A percentile compares a stretch with the other conserved stretches of the same genome.
Evolutionary conservation across 2,329 filamentous ascomycete genomes (phyloP).

Genomic region (Talaromyces sp.): DNA sequence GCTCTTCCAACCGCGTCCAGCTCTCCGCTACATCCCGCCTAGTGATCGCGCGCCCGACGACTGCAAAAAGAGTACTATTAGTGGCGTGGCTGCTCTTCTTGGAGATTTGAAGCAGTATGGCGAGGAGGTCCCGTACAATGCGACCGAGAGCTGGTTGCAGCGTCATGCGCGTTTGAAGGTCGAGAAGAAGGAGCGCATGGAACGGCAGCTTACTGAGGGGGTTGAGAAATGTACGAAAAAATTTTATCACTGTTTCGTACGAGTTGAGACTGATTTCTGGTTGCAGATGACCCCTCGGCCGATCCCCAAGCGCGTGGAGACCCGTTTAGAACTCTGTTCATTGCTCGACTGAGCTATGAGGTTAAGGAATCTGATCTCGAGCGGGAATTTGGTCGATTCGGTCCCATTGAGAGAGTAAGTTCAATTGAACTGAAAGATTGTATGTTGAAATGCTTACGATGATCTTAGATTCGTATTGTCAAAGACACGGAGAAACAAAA

Average conservation of each 20-base stretch:
- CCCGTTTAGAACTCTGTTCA: conserved; percentile 91
- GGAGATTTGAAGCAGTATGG: conserved; percentile 71
- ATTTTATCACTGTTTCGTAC: not conserved
- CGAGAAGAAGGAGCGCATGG: conserved; percentile 68
- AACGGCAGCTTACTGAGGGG: conserved; percentile 60
- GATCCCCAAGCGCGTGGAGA: conserved; percentile 89
- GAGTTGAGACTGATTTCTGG: conserved; percentile 4
- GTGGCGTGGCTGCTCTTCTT: conserved; percentile 70
- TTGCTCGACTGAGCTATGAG: conserved; percentile 84
- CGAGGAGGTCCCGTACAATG: conserved; percentile 67
- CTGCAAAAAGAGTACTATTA: conserved; percentile 67
- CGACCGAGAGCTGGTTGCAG: conserved; percentile 92
- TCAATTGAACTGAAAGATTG: not conserved
- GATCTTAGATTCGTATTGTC: conserved; percentile 73
- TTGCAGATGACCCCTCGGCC: conserved; percentile 69
- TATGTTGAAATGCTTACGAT: conserved; percentile 7
- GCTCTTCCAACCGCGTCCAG: conserved; percentile 91
- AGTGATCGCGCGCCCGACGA: conserved; percentile 78
- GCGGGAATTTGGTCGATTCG: conserved; percentile 87
- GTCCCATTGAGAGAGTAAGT: conserved; percentile 83
- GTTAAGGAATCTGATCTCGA: conserved; percentile 85
- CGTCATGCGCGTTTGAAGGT: conserved; percentile 74
- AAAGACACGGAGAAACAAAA: conserved; percentile 75
- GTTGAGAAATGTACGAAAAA: conserved; percentile 56
- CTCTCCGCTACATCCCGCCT: conserved; percentile 81